A percentile compares a stretch with the other conserved stretches of the same genome.
Conservation (phyloP, 768 basidiomycete species). For the Royoungia palumana region DNA sequence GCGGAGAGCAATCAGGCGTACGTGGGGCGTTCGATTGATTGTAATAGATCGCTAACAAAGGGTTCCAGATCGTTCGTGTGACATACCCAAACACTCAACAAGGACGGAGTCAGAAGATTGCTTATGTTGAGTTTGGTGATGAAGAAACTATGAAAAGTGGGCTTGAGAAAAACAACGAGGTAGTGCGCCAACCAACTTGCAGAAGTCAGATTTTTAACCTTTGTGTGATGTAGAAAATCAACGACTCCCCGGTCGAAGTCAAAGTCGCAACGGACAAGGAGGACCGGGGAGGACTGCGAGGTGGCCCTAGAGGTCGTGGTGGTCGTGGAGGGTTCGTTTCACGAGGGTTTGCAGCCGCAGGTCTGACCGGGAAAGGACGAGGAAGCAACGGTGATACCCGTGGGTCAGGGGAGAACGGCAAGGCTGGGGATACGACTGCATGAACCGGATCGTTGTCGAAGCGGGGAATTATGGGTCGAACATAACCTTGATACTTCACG, state of each 20-base stretch:
- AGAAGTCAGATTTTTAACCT: slow-evolving; percentile 6
- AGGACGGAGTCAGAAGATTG: slow-evolving; percentile 56
- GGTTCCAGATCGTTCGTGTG: slow-evolving; percentile 61
- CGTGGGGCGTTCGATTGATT: slow-evolving; percentile 23
- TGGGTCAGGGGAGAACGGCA: slow-evolving; percentile 27
- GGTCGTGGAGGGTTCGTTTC: slow-evolving; percentile 51
- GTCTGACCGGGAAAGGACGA: slow-evolving; percentile 44
- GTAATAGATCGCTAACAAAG: neutral
- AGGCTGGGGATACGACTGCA: slow-evolving; percentile 22
- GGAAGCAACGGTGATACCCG: slow-evolving; percentile 31
- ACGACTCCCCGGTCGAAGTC: slow-evolving; percentile 62
- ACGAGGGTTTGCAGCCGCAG: slow-evolving; percentile 66
- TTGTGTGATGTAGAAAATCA: slow-evolving; percentile 53
- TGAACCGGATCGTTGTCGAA: slow-evolving; percentile 18
- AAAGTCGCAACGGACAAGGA: slow-evolving; percentile 66
- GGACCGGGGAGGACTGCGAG: slow-evolving; percentile 39
- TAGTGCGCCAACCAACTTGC: slow-evolving; percentile 30
- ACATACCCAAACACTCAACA: slow-evolving; percentile 49
- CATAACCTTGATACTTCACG: slow-evolving; percentile 16
- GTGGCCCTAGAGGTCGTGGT: slow-evolving; percentile 54
- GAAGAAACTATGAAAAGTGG: slow-evolving; percentile 83
- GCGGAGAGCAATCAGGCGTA: slow-evolving; percentile 65
- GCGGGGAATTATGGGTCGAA: slow-evolving; percentile 15
- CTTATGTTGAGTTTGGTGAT: slow-evolving; percentile 88
- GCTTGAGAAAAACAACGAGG: slow-evolving; percentile 70